Evolutionary conservation across 768 basidiomycete genomes (phyloP).

Genomic region (Naematelia aurantialba): DNA sequence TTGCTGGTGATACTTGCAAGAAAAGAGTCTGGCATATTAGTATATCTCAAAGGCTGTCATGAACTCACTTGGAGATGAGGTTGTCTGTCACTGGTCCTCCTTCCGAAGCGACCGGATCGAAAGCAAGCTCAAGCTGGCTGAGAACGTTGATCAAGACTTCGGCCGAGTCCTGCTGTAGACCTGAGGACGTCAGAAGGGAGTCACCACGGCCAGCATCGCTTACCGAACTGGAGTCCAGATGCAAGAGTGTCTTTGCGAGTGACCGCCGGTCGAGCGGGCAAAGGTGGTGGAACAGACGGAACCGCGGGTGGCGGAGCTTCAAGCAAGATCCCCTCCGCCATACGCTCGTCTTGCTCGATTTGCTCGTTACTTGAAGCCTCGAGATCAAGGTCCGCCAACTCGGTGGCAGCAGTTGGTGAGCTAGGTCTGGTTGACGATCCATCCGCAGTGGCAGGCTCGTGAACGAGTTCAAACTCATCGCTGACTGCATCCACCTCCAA

Average conservation of each 20-base stretch:
- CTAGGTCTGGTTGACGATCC: background rate
- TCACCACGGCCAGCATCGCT: constrained; percentile 1
- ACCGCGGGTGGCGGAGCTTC: background rate
- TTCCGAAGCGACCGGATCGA: constrained; percentile 57
- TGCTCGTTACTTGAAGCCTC: background rate
- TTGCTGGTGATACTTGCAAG: constrained; percentile 75
- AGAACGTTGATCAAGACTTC: constrained; percentile 99
- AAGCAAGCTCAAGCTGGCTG: constrained; percentile 93
- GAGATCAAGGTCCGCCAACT: constrained; percentile 11
- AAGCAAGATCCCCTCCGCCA: background rate
- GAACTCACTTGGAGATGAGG: constrained; percentile 71
- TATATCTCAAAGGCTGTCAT: background rate
- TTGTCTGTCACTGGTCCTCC: constrained; percentile 59
- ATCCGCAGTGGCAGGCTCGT: background rate
- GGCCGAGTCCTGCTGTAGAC: constrained; percentile 94
- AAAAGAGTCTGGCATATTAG: constrained; percentile 64
- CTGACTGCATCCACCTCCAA: background rate
- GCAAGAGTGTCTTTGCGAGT: constrained; percentile 27
- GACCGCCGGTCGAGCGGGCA: constrained; percentile 24
- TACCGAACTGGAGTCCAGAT: constrained; percentile 37
- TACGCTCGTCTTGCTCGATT: background rate
- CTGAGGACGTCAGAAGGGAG: constrained; percentile 47
- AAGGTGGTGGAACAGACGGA: constrained; percentile 26
- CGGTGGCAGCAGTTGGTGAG: constrained; percentile 12
- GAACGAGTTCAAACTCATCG: background rate